Evolutionary conservation across 768 basidiomycete genomes (phyloP).

Genomic region (Mycena filopes): DNA sequence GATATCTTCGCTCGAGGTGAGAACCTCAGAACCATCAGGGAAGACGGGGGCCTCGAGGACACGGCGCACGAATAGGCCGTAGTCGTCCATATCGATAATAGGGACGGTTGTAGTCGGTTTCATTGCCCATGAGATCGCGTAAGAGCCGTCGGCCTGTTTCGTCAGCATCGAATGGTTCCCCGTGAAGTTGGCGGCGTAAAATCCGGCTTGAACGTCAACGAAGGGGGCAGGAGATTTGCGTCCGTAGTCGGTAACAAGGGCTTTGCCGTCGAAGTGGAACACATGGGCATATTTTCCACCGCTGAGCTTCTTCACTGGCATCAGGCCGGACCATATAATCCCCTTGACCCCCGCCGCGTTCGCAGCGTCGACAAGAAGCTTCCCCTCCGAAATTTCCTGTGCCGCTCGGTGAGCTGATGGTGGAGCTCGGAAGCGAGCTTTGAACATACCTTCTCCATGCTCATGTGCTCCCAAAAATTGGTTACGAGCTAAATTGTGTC

Average conservation of each 20-base stretch:
- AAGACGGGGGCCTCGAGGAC: no score
- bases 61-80: slow-evolving; percentile 16
- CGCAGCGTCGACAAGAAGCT: no score
- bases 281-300: slow-evolving; percentile 1
- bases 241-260: no score
- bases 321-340: no score
- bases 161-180: not conserved
- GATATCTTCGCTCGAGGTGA: slow-evolving; percentile 3
- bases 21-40: not conserved
- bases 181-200: not conserved
- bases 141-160: slow-evolving; percentile 2
- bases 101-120: not conserved
- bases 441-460: slow-evolving; percentile 9
- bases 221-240: no score
- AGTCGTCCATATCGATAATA: slow-evolving; percentile 15
- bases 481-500: slow-evolving; percentile 13
- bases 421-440: slow-evolving; percentile 1
- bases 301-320: not conserved
- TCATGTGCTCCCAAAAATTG: slow-evolving; percentile 21
- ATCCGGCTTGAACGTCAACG: slow-evolving; percentile 8
- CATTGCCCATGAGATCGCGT: not conserved
- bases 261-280: slow-evolving; percentile 3
- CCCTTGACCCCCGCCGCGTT: no score
- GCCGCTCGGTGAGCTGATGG: slow-evolving; percentile 5
- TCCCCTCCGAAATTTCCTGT: no score